Conservation (phyloP, 805 yeast genomes). For the Candida adriatica region DNA sequence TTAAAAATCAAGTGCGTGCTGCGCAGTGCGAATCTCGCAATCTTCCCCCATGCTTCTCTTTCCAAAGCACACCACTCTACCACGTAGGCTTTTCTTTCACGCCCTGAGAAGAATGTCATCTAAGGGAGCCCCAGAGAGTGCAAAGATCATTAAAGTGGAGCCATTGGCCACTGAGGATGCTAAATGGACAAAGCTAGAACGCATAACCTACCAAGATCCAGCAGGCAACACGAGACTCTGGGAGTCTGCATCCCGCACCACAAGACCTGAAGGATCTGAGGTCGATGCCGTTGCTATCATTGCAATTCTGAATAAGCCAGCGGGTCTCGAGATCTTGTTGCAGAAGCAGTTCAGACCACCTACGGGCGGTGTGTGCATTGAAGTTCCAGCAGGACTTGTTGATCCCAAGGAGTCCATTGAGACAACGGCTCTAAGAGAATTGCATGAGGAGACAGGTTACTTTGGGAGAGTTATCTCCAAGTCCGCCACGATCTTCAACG, state of each 20-base stretch:
- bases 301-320: conserved; percentile 53
- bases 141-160: conserved; percentile 26
- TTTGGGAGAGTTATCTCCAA: conserved; percentile 51
- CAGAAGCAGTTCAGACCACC: conserved; percentile 96
- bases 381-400: conserved; percentile 91
- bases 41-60: too few species aligned
- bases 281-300: conserved; percentile 91
- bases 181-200: conserved; percentile 62
- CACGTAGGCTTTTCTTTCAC: too few species aligned
- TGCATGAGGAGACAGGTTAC: conserved; percentile 91
- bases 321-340: conserved; percentile 45
- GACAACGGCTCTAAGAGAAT: conserved; percentile 78
- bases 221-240: conserved; percentile 65
- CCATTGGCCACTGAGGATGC: conserved; percentile 39
- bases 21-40: too few species aligned
- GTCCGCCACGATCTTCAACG: conserved; percentile 53
- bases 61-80: too few species aligned
- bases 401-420: conserved; percentile 78
- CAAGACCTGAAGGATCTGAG: conserved; percentile 28
- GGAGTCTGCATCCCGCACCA: conserved; percentile 71
- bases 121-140: conserved; percentile 31
- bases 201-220: conserved; percentile 67
- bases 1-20: too few species aligned
- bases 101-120: conserved; percentile 13
- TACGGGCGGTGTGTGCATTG: conserved; percentile 79